A percentile compares a stretch with the other conserved stretches of the same genome.
These are phyloP conservation scores for Euphorbia lathyris DNA, from an alignment of 345 rosid species.

Conservation along the genomic window DNA sequence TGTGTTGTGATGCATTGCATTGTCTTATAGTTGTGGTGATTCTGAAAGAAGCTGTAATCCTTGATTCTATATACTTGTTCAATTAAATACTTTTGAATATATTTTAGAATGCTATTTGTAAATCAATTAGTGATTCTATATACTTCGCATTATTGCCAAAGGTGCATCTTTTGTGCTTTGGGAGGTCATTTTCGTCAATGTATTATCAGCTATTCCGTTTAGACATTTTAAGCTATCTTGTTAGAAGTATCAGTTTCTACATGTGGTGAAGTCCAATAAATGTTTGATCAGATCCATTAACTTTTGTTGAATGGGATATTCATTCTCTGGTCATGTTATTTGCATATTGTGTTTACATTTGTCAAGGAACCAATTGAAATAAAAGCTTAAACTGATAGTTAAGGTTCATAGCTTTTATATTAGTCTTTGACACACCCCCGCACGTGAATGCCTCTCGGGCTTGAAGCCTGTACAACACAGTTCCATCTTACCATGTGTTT, in stretches of 20 bases:
- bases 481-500: no score
- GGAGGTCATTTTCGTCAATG: neutral
- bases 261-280: neutral
- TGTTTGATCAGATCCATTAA: neutral
- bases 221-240: neutral
- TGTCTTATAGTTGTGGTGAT: conserved; percentile 10
- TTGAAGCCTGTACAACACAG: no score
- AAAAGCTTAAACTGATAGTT: no score
- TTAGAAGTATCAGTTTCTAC: neutral
- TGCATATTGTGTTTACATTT: neutral
- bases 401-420: no score
- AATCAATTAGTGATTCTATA: neutral
- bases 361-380: no score
- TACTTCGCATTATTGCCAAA: conserved; percentile 1
- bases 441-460: no score
- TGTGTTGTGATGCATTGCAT: neutral
- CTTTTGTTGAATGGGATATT: neutral
- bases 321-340: neutral
- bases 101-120: neutral
- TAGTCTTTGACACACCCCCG: no score
- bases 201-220: neutral
- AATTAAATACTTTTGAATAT: neutral
- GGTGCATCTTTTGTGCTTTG: neutral
- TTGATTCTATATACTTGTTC: neutral
- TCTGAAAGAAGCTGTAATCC: neutral